Evolutionary conservation across 441 rosid species (phyloP).

Genomic region (Flueggea neowawraea): DNA sequence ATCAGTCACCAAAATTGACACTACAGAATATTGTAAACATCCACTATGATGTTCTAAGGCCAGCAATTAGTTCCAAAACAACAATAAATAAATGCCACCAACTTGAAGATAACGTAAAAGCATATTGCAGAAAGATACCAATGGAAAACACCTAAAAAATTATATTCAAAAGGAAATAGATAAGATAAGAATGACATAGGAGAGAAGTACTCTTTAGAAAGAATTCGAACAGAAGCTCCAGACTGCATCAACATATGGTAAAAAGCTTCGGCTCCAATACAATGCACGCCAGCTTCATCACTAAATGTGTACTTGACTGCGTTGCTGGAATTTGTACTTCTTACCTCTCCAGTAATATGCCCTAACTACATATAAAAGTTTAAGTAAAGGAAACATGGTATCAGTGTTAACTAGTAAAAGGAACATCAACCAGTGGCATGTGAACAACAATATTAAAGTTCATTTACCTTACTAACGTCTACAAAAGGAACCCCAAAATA

Average conservation of each 20-base stretch:
- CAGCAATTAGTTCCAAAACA: too few species aligned
- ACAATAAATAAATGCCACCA: background rate
- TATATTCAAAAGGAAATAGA: background rate
- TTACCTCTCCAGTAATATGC: conserved; percentile 31
- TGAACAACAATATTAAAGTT: conserved; percentile 8
- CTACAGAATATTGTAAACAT: too few species aligned
- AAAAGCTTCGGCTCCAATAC: conserved; percentile 58
- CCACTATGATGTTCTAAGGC: too few species aligned
- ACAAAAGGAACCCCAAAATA: conserved; percentile 60
- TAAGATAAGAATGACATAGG: conserved; percentile 8
- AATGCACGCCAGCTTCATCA: conserved; percentile 47
- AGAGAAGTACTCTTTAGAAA: conserved; percentile 59
- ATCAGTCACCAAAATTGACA: too few species aligned
- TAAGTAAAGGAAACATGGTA: conserved; percentile 2
- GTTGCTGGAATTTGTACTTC: conserved; percentile 45
- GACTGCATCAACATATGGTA: conserved; percentile 51
- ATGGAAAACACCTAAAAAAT: too few species aligned
- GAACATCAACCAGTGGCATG: too few species aligned
- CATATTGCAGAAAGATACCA: background rate
- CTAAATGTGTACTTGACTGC: conserved; percentile 60
- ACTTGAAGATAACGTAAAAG: background rate
- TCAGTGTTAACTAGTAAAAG: conserved; percentile 7
- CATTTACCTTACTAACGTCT: conserved; percentile 47
- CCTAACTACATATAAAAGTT: conserved; percentile 35
- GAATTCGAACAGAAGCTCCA: conserved; percentile 65